phyloP scores from a whole-genome alignment of 345 rosid species.

The rapeseed (Brassica napus) region DNA sequence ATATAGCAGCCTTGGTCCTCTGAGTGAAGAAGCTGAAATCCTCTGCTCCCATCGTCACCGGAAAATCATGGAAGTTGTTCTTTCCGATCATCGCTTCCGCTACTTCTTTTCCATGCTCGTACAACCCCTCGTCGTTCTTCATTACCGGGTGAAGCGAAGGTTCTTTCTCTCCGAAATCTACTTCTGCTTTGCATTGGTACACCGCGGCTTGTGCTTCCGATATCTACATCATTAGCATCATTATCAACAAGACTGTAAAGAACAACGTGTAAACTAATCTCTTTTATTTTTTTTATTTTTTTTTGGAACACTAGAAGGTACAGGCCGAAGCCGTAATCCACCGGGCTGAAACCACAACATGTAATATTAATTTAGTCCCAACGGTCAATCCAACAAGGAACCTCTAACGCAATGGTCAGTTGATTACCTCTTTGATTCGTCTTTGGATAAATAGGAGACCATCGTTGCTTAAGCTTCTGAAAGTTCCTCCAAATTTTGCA shows the following conservation, averaged over 20 bases:
- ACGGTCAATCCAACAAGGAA: too few relatives aligned
- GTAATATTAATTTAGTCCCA: too few relatives aligned
- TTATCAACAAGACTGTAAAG: background rate
- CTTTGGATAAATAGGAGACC: constrained; percentile 55
- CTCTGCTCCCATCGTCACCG: constrained; percentile 64
- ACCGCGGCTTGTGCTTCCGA: constrained; percentile 65
- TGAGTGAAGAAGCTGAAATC: constrained; percentile 73
- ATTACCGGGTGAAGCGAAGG: constrained; percentile 56
- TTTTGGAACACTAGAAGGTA: too few relatives aligned
- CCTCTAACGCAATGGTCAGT: too few relatives aligned
- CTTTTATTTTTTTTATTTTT: background rate
- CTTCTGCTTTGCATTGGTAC: constrained; percentile 52
- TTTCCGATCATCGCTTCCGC: constrained; percentile 59
- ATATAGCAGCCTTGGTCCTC: constrained; percentile 57
- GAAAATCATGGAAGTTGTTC: constrained; percentile 51
- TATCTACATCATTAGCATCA: constrained; percentile 39
- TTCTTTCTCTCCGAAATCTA: constrained; percentile 55
- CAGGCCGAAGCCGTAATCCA: too few relatives aligned
- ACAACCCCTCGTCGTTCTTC: constrained; percentile 54
- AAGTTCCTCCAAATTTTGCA: constrained; percentile 63
- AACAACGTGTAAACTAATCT: constrained; percentile 41
- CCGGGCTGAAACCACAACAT: too few relatives aligned
- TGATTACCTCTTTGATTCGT: constrained; percentile 52
- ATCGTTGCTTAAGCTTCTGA: constrained; percentile 55
- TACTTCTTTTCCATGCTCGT: constrained; percentile 54